Evolutionary conservation across 768 basidiomycete species (phyloP).

Genomic region (Xerocomellus intermedius): DNA sequence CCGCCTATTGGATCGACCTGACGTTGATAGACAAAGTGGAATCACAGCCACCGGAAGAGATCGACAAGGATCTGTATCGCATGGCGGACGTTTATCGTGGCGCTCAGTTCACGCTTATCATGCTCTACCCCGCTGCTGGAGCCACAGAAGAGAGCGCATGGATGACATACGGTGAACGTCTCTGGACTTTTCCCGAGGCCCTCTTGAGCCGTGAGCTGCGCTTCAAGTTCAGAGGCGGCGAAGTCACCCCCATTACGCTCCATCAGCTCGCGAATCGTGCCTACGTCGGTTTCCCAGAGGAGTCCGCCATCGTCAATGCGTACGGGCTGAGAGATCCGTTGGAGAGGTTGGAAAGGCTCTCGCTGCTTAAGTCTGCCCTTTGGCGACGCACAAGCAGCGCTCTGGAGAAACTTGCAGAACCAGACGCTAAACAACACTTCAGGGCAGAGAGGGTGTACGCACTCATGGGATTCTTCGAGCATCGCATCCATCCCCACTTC

Average conservation of each 20-base stretch:
- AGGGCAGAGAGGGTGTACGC: constrained; percentile 25
- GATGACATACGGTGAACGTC: constrained; percentile 19
- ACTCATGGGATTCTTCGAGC: constrained; percentile 28
- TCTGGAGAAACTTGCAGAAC: not conserved
- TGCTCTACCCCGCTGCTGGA: constrained; percentile 1
- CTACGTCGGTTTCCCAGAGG: constrained; percentile 12
- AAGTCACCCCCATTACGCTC: constrained; percentile 21
- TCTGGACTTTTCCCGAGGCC: constrained; percentile 26
- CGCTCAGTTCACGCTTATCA: constrained; percentile 25
- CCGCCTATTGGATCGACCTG: constrained; percentile 26
- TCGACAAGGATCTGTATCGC: constrained; percentile 20
- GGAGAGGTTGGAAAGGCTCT: constrained; percentile 24
- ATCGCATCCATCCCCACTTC: constrained; percentile 19
- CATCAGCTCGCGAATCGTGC: constrained; percentile 24
- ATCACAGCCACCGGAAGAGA: not conserved
- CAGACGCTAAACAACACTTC: not conserved
- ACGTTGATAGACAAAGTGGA: not conserved
- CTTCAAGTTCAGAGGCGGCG: constrained; percentile 9
- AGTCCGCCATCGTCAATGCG: constrained; percentile 23
- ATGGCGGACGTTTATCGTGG: constrained; percentile 24
- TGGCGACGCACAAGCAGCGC: constrained; percentile 19
- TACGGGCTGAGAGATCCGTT: constrained; percentile 20
- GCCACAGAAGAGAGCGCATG: constrained; percentile 10
- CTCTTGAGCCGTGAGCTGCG: constrained; percentile 22
- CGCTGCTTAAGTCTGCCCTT: constrained; percentile 20